These are phyloP conservation scores for Aspergillus heteromorphus DNA, from an alignment of 495 filamentous ascomycete genomes.

Conservation along the genomic window DNA sequence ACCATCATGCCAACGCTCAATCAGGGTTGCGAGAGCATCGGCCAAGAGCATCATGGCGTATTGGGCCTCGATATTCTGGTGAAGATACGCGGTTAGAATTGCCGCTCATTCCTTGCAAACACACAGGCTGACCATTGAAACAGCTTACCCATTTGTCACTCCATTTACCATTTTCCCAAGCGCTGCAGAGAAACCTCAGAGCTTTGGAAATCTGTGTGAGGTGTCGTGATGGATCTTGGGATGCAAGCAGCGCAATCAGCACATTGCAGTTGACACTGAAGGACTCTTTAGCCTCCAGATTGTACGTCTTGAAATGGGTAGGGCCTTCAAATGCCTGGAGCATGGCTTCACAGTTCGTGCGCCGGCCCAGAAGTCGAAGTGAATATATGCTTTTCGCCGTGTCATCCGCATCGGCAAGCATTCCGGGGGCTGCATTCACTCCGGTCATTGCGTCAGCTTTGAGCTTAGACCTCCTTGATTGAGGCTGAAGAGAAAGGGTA, in stretches of 20 bases:
- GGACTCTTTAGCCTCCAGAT: conserved; percentile 30
- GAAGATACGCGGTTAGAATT: no score
- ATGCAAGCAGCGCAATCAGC: conserved; percentile 28
- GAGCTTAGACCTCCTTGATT: no score
- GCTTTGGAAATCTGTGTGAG: conserved; percentile 13
- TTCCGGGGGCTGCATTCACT: neutral
- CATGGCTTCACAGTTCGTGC: conserved; percentile 19
- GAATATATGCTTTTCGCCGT: conserved; percentile 38
- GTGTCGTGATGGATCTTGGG: conserved; percentile 5
- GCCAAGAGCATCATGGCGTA: neutral
- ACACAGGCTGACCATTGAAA: no score
- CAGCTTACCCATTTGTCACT: conserved; percentile 24
- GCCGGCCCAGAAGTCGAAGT: conserved; percentile 24
- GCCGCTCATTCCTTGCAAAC: no score
- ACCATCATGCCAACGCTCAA: neutral
- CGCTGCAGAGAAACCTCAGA: conserved; percentile 19
- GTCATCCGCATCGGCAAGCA: conserved; percentile 41
- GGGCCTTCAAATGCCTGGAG: conserved; percentile 30
- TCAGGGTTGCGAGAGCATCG: neutral
- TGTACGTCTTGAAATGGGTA: conserved; percentile 36
- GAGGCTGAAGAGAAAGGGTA: neutral
- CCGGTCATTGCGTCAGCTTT: neutral
- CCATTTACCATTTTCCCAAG: conserved; percentile 17
- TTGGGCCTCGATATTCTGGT: neutral
- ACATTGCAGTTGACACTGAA: conserved; percentile 42